Conservation (phyloP, 1,284 basidiomycete genomes). For the Fomitopsis palustris region DNA sequence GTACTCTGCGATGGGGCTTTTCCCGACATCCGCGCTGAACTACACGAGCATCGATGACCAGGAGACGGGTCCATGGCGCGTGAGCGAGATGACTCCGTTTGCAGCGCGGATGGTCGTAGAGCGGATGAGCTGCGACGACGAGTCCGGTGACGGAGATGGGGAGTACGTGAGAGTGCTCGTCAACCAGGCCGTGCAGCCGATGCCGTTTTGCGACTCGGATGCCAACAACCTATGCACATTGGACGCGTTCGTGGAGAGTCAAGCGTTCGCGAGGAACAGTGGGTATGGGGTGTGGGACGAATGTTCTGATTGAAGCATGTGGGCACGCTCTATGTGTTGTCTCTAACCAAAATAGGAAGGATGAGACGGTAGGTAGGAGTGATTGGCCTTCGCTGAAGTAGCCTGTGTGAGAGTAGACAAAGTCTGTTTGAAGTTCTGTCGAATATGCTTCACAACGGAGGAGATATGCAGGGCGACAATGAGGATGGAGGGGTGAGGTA, state of each 20-base stretch:
- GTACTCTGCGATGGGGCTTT: conserved; percentile 71
- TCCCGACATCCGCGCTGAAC: conserved; percentile 41
- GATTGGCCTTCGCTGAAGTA: too few species aligned
- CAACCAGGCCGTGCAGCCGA: conserved; percentile 63
- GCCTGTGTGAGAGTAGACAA: too few species aligned
- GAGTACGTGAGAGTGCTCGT: conserved; percentile 58
- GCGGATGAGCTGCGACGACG: conserved; percentile 41
- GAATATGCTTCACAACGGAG: too few species aligned
- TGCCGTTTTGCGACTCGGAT: conserved; percentile 55
- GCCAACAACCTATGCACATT: conserved; percentile 60
- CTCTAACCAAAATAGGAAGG: too few species aligned
- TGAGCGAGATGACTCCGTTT: conserved; percentile 64
- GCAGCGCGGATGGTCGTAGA: conserved; percentile 62
- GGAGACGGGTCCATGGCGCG: conserved; percentile 50
- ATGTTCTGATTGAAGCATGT: conserved; percentile 36
- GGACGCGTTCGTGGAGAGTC: conserved; percentile 66
- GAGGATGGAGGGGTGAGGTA: too few species aligned
- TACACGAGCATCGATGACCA: conserved; percentile 29
- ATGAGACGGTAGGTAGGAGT: neutral
- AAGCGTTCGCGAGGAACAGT: conserved; percentile 59
- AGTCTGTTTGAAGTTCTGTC: too few species aligned
- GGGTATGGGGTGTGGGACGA: conserved; percentile 67
- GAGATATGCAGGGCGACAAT: too few species aligned
- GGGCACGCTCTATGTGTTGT: too few species aligned
- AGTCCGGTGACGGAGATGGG: conserved; percentile 18